Base-by-base conservation (phyloP, 2,329 filamentous ascomycete genomes). In the Apiospora saccharicola region DNA sequence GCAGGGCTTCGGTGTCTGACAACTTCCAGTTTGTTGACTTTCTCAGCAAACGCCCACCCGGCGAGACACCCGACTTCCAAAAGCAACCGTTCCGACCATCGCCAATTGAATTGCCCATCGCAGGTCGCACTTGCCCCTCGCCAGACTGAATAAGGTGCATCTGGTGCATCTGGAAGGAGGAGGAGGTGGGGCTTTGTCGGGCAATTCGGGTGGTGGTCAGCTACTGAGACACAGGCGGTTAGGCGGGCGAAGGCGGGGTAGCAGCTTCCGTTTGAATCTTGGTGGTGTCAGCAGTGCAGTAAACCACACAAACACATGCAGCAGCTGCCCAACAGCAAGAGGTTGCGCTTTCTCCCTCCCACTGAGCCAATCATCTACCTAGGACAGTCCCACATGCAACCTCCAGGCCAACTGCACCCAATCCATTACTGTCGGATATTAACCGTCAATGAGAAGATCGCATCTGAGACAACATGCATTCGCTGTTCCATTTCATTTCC, bases 381-480 rank as follows among this genome's bases (percentile, higher is more conserved):
- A 41, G 10, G 34, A 41, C 57, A 41, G 57, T n/a, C 57, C 57
- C 57, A 64, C 57, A 64, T 64, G 57, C 57, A 64, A 64, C 57
- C 2, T 37, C 57, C 57, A 64, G 8, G 34, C 57, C 57, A 34
- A 41, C 4, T 64, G 19, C 57, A 64, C 24, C 10, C 37, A 41
- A 41, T 41, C 5, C 6, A 5, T 13, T 4, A 4, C 57, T 22
- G 12, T 64, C 57, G 57, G 57, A 64, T 64, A 5, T 10, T 1
- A 37, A 37, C 19, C 34, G 12, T 64, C 57, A 64, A 64, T 64
- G n/a, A 64, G 34, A 41, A 41, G 34, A 64, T 64, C 34, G 34
- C 34, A 64, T 64, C 57, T 64, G 57, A 64, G 57, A 64, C 57
- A 64, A 61, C 34, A 64, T 64, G 57, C 57, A 64, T n/a, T 64